A percentile compares a stretch with the other conserved stretches of the same genome.
phyloP scores from a whole-genome alignment of 2,329 filamentous ascomycete species.

The Cercospora sp. region DNA sequence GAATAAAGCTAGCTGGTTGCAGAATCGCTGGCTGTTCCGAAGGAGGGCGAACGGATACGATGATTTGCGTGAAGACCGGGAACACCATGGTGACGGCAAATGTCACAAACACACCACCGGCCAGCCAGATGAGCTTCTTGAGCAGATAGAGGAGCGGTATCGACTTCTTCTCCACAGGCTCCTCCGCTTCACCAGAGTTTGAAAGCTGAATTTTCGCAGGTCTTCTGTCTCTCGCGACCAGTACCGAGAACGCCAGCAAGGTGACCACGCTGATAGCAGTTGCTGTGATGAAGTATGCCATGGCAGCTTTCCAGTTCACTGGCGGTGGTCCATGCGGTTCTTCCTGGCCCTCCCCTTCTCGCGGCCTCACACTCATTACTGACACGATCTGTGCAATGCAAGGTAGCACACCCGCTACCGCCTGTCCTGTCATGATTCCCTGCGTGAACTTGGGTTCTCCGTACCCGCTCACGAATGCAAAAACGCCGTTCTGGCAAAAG shows the following conservation, averaged over 20 bases:
- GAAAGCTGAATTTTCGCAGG: constrained; percentile 21
- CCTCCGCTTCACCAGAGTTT: constrained; percentile 8
- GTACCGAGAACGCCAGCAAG: constrained; percentile 71
- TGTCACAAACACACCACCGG: constrained; percentile 74
- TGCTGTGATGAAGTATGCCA: constrained; percentile 88
- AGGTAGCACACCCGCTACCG: constrained; percentile 85
- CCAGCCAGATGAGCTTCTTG: constrained; percentile 75
- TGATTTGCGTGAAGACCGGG: constrained; percentile 76
- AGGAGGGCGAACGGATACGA: constrained; percentile 46
- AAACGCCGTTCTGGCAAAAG: constrained; percentile 89
- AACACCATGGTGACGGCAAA: constrained; percentile 91
- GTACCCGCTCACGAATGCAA: constrained; percentile 86
- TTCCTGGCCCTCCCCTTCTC: constrained; percentile 6
- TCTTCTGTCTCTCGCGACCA: constrained; percentile 53
- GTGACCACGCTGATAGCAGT: constrained; percentile 71
- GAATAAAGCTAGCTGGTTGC: constrained; percentile 77
- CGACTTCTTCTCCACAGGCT: constrained; percentile 23
- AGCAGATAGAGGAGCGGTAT: constrained; percentile 67
- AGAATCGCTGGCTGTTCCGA: constrained; percentile 59
- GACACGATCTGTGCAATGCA: constrained; percentile 83
- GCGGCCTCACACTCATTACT: constrained; percentile 55
- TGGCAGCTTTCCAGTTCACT: constrained; percentile 68
- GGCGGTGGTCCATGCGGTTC: constrained; percentile 39
- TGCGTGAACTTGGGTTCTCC: constrained; percentile 87
- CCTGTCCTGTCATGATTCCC: constrained; percentile 94